These are phyloP conservation scores for Termitomyces sp. DNA, from an alignment of 768 basidiomycete species.

Conservation along the genomic window DNA sequence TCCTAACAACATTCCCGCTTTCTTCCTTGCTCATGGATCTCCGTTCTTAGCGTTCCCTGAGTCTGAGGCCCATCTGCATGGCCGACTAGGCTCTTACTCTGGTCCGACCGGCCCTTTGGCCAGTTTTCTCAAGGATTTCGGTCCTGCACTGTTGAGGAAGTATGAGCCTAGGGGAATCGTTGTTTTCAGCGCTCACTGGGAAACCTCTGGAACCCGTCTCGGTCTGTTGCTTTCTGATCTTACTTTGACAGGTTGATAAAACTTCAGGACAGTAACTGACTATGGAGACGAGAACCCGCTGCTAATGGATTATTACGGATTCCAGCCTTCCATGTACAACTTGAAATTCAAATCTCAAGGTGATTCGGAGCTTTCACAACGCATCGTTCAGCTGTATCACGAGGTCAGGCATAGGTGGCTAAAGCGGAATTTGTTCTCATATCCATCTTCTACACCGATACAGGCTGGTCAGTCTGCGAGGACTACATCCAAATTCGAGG, in stretches of 20 bases:
- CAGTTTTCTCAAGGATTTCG: slow-evolving; percentile 58
- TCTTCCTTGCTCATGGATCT: slow-evolving; percentile 75
- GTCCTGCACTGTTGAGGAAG: slow-evolving; percentile 55
- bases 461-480: slow-evolving; percentile 49
- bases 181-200: slow-evolving; percentile 83
- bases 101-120: slow-evolving; percentile 52
- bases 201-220: slow-evolving; percentile 50
- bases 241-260: neutral
- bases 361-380: slow-evolving; percentile 47
- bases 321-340: slow-evolving; percentile 50
- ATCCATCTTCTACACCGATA: neutral
- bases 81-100: slow-evolving; percentile 20
- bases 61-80: slow-evolving; percentile 7
- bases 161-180: slow-evolving; percentile 77
- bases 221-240: slow-evolving; percentile 29
- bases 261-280: slow-evolving; percentile 50
- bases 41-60: slow-evolving; percentile 41
- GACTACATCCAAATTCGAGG: slow-evolving; percentile 40
- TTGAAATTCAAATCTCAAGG: slow-evolving; percentile 66
- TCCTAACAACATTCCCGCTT: slow-evolving; percentile 59
- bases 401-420: slow-evolving; percentile 26
- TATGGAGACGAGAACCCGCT: slow-evolving; percentile 75
- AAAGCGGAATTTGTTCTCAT: neutral
- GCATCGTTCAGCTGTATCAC: slow-evolving; percentile 55
- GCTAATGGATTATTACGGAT: slow-evolving; percentile 71